Evolutionary conservation across 495 filamentous ascomycete species (phyloP), one percentile per base, ranked within the genome.

Genomic region (Lepidopterella palustris): DNA sequence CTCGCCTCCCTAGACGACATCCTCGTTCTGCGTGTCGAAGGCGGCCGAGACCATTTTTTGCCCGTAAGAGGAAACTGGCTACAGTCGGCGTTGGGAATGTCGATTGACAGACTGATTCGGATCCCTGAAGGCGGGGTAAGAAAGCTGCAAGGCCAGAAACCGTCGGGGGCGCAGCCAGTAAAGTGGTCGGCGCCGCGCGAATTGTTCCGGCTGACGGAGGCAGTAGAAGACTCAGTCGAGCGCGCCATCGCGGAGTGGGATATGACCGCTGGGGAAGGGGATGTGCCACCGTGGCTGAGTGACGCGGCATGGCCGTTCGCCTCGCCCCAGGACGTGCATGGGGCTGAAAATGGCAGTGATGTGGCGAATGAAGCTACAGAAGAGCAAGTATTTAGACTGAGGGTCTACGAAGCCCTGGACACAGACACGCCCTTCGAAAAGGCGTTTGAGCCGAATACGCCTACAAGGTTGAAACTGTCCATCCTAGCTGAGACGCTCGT

Each of bases 11-110:
- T 97, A 1, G 90, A 95, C 58, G 92, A 97, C 65, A 85, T 97
- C 8, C 76, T 97, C 24, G 84, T 99, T 4, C 80, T 99, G n/a
- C 86, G 91, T 9, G 88, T 97, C 8, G 79, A 82, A 8, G 82
- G 85, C 49, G 93, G 93, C 1, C 80, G 90, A 51, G 93, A 99
- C 61, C 87, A 97, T 70, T 99, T 99, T 70, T 81, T 99, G 49
- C 84, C 91, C 0, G 77, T 95, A 6, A 80, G 78, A 3, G 92
- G 83, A 0, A 72, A 76, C 0, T 99, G 93, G 93, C 72, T 84
- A 2, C 89, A 84, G 23, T 90, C 87, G 0, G 88, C 84, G 62
- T 91, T 97, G 55, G 90, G 90, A 0, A 84, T 87, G 50, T 88
- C 87, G 6, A 77, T 97, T 39, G 84, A 88, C 51, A 88, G 93